Conservation (phyloP, 192 early-diverging fungal genomes). For the Diversispora epigaea region DNA sequence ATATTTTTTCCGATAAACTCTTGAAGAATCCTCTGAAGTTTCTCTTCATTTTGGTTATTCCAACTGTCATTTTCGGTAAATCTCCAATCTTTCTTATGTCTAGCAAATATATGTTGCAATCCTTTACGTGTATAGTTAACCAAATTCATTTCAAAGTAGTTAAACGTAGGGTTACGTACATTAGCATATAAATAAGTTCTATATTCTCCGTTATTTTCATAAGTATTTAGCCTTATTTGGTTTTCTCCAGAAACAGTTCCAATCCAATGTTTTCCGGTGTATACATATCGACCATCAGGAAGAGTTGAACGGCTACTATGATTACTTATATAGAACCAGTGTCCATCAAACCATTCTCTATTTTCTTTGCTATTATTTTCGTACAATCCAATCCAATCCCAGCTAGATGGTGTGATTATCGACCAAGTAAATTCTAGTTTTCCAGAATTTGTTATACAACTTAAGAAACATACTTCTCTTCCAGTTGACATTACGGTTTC, state of each 20-base stretch:
- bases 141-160: constrained; percentile 2
- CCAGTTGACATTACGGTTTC: too few relatives aligned
- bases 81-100: too few relatives aligned
- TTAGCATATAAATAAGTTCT: constrained; percentile 18
- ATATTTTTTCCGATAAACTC: constrained; percentile 1
- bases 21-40: neutral
- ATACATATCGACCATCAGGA: constrained; percentile 19
- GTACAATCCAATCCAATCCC: constrained; percentile 16
- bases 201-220: neutral
- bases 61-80: too few relatives aligned
- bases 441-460: neutral
- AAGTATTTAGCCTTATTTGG: constrained; percentile 20
- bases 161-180: neutral
- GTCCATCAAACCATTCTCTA: constrained; percentile 6
- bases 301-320: neutral
- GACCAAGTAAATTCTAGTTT: constrained; percentile 3
- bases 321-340: constrained; percentile 5
- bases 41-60: neutral
- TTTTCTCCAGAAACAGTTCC: constrained; percentile 13
- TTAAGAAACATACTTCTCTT: constrained; percentile 11
- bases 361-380: neutral
- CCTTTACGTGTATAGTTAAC: too few relatives aligned
- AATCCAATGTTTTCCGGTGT: constrained; percentile 1
- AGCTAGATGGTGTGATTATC: neutral
- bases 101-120: too few relatives aligned